A percentile compares a stretch with the other conserved stretches of the same genome.
phyloP scores from a whole-genome alignment of 2,329 filamentous ascomycete species.

The Pseudopithomyces maydicus region DNA sequence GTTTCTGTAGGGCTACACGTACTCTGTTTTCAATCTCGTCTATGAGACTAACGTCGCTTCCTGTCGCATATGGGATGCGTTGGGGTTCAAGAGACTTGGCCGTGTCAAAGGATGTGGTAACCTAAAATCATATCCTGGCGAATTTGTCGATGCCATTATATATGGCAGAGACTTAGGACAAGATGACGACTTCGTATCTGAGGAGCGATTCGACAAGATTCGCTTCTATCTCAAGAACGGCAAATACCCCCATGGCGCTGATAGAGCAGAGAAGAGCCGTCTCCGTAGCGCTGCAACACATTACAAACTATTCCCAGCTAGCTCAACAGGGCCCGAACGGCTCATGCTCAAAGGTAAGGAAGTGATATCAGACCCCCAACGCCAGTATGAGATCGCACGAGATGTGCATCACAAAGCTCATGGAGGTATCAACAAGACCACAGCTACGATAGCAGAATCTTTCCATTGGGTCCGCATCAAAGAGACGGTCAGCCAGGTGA shows the following conservation, averaged over 20 bases:
- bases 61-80: conserved; percentile 87
- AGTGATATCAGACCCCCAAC: conserved; percentile 86
- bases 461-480: conserved; percentile 99
- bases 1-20: conserved; percentile 72
- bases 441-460: conserved; percentile 87
- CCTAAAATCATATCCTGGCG: conserved; percentile 52
- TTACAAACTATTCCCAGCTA: conserved; percentile 74
- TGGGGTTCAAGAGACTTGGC: conserved; percentile 91
- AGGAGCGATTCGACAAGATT: conserved; percentile 98
- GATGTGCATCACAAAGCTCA: conserved; percentile 76
- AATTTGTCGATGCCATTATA: conserved; percentile 57
- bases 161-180: conserved; percentile 65
- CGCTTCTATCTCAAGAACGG: conserved; percentile 94
- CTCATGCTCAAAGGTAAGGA: conserved; percentile 98
- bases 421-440: conserved; percentile 97
- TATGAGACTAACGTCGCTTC: conserved; percentile 93
- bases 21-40: conserved; percentile 92
- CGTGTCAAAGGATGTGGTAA: conserved; percentile 66
- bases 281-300: conserved; percentile 92
- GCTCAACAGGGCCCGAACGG: conserved; percentile 57
- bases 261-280: conserved; percentile 93
- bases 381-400: conserved; percentile 88
- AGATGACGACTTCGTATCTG: conserved; percentile 84
- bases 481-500: conserved; percentile 93
- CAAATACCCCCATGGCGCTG: conserved; percentile 90